Percentiles rank a stretch among this genome's conserved stretches.
phyloP scores from a whole-genome alignment of 768 basidiomycete genomes.

The Pisolithus albus region DNA sequence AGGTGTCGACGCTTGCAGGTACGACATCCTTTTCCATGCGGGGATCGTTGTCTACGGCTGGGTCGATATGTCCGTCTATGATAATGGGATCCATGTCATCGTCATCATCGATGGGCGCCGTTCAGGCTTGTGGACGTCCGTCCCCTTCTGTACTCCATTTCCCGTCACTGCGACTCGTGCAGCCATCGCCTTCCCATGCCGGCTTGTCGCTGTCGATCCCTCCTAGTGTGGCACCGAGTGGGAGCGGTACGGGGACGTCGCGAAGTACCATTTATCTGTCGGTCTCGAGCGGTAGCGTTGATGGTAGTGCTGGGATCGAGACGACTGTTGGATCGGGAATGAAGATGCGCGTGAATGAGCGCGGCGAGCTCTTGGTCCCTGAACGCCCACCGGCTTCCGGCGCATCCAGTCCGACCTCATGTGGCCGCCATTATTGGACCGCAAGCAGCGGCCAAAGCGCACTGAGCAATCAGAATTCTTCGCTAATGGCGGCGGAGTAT shows the following conservation, averaged over 20 bases:
- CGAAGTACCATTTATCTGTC: conserved; percentile 22
- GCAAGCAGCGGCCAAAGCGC: conserved; percentile 9
- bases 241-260: conserved; percentile 3
- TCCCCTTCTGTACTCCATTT: not conserved
- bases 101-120: conserved; percentile 1
- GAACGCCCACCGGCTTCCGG: not conserved
- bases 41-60: not conserved
- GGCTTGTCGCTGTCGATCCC: not conserved
- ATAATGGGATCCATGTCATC: not conserved
- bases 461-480: not conserved
- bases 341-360: conserved; percentile 19
- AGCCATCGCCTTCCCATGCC: not conserved
- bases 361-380: conserved; percentile 16
- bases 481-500: conserved; percentile 6
- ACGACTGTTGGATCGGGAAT: not conserved
- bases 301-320: not conserved
- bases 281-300: conserved; percentile 15
- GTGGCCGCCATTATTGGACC: conserved; percentile 11
- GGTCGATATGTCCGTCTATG: conserved; percentile 13
- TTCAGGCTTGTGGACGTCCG: not conserved
- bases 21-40: conserved; percentile 26
- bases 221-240: not conserved
- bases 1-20: conserved; percentile 28
- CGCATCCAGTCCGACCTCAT: conserved; percentile 6
- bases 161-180: not conserved